phyloP scores from a whole-genome alignment of 306 rosid species.

The Lotus japonicus region DNA sequence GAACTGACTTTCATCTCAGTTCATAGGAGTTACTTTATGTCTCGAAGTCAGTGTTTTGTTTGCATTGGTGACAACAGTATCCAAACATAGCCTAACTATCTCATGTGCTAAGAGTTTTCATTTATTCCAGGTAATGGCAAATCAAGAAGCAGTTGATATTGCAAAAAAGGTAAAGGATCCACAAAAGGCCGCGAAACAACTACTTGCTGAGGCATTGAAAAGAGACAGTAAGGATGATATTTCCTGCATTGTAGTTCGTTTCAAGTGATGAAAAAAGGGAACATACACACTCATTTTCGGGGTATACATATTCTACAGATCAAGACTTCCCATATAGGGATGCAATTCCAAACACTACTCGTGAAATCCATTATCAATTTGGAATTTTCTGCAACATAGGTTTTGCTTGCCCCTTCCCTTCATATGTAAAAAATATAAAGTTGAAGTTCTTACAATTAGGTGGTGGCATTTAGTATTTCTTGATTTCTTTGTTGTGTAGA shows the following conservation, averaged over 20 bases:
- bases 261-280: constrained; percentile 46
- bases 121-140: constrained; percentile 62
- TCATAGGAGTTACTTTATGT: too few relatives aligned
- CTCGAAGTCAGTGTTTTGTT: too few relatives aligned
- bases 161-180: constrained; percentile 67
- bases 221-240: constrained; percentile 84
- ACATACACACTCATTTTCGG: constrained; percentile 5
- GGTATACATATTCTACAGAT: constrained; percentile 22
- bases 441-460: constrained; percentile 37
- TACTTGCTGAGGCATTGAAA: constrained; percentile 63
- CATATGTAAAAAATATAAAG: constrained; percentile 32
- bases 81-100: too few relatives aligned
- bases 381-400: constrained; percentile 34
- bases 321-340: too few relatives aligned
- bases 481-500: constrained; percentile 47
- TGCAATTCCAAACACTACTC: too few relatives aligned
- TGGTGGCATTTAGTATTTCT: constrained; percentile 32
- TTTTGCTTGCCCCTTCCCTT: background rate
- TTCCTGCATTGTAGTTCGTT: constrained; percentile 79
- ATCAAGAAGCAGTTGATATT: constrained; percentile 83
- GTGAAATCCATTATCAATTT: constrained; percentile 12
- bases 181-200: constrained; percentile 61
- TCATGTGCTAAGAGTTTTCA: background rate
- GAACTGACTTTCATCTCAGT: too few relatives aligned
- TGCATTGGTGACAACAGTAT: too few relatives aligned